Base-by-base conservation (phyloP, 257 asterid species). In the Solanum paucissectum region DNA sequence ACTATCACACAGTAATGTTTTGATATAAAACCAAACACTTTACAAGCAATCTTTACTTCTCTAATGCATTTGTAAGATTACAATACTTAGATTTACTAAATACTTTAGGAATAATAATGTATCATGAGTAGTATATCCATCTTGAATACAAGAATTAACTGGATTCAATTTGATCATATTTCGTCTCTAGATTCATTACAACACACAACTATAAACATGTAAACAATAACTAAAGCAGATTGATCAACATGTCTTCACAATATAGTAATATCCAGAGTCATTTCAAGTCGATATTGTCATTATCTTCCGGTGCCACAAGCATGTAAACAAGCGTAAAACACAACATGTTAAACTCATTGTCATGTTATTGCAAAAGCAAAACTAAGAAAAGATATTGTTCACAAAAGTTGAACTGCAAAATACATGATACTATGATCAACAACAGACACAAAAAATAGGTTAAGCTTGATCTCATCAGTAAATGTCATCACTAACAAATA, bases 401-500 rank as follows among this genome's bases (percentile, higher is more conserved):
- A 66, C 79, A 89, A 83, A 62, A 46, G 23, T 32, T 33, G 16
- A 23, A 55, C 25, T 85, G 20, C 20, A 84, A 82, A 55, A 76
- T 66, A 68, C 83, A 85, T 38, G 29, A 52, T 40, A 21, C n/a
- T 37, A 62, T 14, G 23, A 84, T 62, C 25, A 84, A 84, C 58
- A 84, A 62, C 86, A 73, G 37, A 83, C 71, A 42, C 9, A 16
- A 52, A n/a, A n/a, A 52, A 12, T n/a, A 23, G 14, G 5, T 32
- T 49, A 14, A 16, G 58, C 40, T 62, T 87, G 82, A 86, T 87
- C 71, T 64, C 88, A 83, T 89, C 87, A 87, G 74, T 89, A 92
- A 90, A 88, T 44, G 25, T 88, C 89, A 84, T 91, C 91, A 83
- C 87, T 64, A 25, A 79, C 89, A 66, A 91, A 88, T 49, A 83